Evolutionary conservation across 192 early-diverging fungal genomes (phyloP), one percentile per base, ranked within the genome.

Genomic region (Obelidium mucronatum): DNA sequence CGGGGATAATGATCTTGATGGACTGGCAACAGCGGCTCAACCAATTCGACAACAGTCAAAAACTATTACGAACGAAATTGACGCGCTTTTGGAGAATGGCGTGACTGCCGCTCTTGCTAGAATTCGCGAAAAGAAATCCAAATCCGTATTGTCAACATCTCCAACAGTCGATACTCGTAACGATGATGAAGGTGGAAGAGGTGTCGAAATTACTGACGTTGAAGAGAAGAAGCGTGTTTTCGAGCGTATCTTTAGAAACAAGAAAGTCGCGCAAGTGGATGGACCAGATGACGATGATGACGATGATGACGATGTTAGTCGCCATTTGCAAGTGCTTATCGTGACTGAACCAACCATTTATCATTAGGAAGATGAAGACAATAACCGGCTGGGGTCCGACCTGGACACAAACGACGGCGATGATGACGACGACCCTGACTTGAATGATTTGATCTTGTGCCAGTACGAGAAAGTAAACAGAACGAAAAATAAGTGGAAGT

Each of bases 401-500:
- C 26, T 48, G 26, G 44, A 67, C 37, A 31, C 67, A 30, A 79
- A 82, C 53, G 65, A 79, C 51, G 67, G 70, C 28, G 75, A 83
- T 15, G 76, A 85, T 70, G 81, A 85, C 40, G 87, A 87, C 55
- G 86, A 85, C 69, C 83, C 87, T 22, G 85, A 88, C 15, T 73
- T 92, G 26, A 86, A 84, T 33, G 81, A 86, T 73, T 44, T 84
- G 42, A 76, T 87, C 67, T 66, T 87, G 40, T 83, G 85, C 67
- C 86, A 81, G 72, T 87, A 84, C 69, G 86, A 87, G 79, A 82
- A 87, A 78, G 86, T 99, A 35, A 93, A 91, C 17, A 88, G 96
- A 52, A 95, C 94, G 66, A 99, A 97, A 84, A 99, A 97, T 87
- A 97, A 96, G 84, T 99, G 97, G 97, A 97, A 97, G 89, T 97